Conservation (phyloP, 768 basidiomycete genomes). For the Boletus huronensis region DNA sequence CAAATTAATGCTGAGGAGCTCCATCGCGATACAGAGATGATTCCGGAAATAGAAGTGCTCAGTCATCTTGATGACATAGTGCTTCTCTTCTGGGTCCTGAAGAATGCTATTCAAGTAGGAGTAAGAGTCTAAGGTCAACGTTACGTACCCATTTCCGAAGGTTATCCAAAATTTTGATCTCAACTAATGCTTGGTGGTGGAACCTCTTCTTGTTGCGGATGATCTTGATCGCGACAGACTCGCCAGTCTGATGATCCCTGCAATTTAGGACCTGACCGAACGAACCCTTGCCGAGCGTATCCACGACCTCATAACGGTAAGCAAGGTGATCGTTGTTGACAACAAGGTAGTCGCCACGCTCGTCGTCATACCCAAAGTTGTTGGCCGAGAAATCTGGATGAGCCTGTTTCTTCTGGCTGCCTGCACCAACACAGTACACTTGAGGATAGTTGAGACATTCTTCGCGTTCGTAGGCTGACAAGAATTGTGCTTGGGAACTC, state of each 20-base stretch:
- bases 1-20: conserved; percentile 95
- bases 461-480: conserved; percentile 86
- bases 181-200: conserved; percentile 97
- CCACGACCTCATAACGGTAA: conserved; percentile 94
- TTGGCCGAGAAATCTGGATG: conserved; percentile 68
- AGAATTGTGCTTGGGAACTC: conserved; percentile 59
- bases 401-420: conserved; percentile 81
- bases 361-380: conserved; percentile 96
- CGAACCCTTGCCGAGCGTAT: conserved; percentile 94
- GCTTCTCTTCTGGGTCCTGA: conserved; percentile 97
- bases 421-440: conserved; percentile 78
- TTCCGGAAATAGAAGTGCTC: conserved; percentile 98
- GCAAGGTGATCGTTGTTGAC: conserved; percentile 90
- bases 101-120: not conserved
- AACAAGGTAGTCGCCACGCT: conserved; percentile 94
- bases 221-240: conserved; percentile 98
- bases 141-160: conserved; percentile 92
- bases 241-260: conserved; percentile 91
- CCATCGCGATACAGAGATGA: conserved; percentile 98
- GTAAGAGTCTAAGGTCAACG: not conserved
- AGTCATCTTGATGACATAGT: conserved; percentile 96
- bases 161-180: conserved; percentile 97
- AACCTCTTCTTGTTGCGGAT: conserved; percentile 99
- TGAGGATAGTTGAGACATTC: conserved; percentile 86
- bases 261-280: conserved; percentile 97